These are phyloP conservation scores for Porodaedalea pini DNA, from an alignment of 1,284 basidiomycete species.

Conservation along the genomic window DNA sequence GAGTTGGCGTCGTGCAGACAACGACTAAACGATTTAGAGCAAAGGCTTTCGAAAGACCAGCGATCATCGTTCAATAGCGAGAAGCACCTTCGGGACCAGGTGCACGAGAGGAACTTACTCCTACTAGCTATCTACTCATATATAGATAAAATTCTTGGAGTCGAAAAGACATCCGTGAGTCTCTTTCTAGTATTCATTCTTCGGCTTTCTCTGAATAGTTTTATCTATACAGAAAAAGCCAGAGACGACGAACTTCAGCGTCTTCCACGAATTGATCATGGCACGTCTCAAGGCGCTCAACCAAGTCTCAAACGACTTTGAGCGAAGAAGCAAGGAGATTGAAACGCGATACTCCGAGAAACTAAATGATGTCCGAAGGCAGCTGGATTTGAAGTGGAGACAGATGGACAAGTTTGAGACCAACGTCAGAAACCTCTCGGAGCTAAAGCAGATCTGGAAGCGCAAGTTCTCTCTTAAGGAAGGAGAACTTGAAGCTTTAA, in stretches of 20 bases:
- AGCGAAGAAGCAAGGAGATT: slow-evolving; percentile 79
- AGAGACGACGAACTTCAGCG: slow-evolving; percentile 86
- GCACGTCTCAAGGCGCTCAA: slow-evolving; percentile 80
- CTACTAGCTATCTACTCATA: slow-evolving; percentile 92
- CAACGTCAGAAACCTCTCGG: slow-evolving; percentile 80
- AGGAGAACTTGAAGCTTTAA: slow-evolving; percentile 82
- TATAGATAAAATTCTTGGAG: slow-evolving; percentile 89
- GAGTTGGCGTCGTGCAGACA: slow-evolving; percentile 58
- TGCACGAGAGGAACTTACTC: slow-evolving; percentile 90
- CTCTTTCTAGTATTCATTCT: slow-evolving; percentile 12
- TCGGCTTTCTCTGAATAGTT: slow-evolving; percentile 2
- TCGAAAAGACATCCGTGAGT: slow-evolving; percentile 79
- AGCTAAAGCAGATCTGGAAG: slow-evolving; percentile 85
- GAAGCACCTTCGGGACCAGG: slow-evolving; percentile 81
- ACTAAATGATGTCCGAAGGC: slow-evolving; percentile 77
- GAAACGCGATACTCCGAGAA: slow-evolving; percentile 73
- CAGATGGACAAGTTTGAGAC: slow-evolving; percentile 93
- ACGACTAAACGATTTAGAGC: slow-evolving; percentile 74
- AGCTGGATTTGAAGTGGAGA: slow-evolving; percentile 85
- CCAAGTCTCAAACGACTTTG: slow-evolving; percentile 82
- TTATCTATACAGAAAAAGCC: slow-evolving; percentile 58
- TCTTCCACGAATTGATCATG: slow-evolving; percentile 95
- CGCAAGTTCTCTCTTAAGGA: slow-evolving; percentile 80
- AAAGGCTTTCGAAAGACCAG: slow-evolving; percentile 81
- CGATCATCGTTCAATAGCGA: slow-evolving; percentile 69